Evolutionary conservation across 192 early-diverging fungal genomes (phyloP).

Genomic region (Kickxella alabastrina): DNA sequence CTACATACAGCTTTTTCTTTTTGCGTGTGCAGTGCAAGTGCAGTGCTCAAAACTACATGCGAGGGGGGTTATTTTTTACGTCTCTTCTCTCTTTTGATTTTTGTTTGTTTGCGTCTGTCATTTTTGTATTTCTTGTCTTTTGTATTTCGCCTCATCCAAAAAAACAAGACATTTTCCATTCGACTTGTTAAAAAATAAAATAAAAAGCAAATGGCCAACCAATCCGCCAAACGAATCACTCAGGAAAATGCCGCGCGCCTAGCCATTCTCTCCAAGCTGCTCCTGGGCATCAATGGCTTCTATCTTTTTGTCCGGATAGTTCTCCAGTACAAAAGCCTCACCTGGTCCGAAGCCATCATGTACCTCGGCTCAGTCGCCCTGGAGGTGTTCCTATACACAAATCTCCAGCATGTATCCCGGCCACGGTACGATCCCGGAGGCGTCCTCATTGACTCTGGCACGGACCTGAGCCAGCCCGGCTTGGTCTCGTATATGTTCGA

Average conservation of each 20-base stretch:
- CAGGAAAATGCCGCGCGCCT: constrained; percentile 41
- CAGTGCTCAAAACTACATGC: too few species aligned
- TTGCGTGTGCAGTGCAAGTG: too few species aligned
- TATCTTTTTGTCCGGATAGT: constrained; percentile 31
- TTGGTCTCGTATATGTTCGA: constrained; percentile 75
- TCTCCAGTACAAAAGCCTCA: constrained; percentile 33
- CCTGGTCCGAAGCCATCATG: constrained; percentile 18
- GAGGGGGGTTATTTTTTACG: too few species aligned
- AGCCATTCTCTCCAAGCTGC: constrained; percentile 15
- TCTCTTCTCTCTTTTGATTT: too few species aligned
- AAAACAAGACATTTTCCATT: too few species aligned
- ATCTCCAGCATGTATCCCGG: constrained; percentile 17
- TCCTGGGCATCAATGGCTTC: constrained; percentile 20
- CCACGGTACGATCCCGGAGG: constrained; percentile 47
- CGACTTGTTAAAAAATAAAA: too few species aligned
- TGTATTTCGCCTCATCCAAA: background rate
- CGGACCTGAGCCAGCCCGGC: constrained; percentile 51
- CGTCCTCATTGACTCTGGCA: constrained; percentile 46
- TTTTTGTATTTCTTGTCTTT: background rate
- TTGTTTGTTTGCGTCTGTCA: too few species aligned
- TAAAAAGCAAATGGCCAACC: constrained; percentile 30
- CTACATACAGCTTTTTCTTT: too few species aligned
- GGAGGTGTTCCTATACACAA: constrained; percentile 11
- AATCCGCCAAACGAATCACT: constrained; percentile 44
- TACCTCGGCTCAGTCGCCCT: constrained; percentile 24